Conservation (phyloP, 2,329 filamentous ascomycete species). For the Pseudocercospora musae region DNA sequence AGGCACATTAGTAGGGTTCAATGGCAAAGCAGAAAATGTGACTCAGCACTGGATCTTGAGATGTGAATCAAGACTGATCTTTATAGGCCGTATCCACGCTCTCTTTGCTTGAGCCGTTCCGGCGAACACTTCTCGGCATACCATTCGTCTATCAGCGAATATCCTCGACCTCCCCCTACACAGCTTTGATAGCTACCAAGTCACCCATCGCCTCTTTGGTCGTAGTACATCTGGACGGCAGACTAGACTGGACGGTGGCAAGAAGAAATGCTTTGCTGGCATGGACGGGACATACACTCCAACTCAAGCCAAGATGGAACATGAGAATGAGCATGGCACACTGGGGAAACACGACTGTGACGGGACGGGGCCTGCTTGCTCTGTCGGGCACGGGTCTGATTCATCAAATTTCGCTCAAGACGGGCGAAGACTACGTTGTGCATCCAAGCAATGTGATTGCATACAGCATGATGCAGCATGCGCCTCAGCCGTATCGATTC, state of each 20-base stretch:
- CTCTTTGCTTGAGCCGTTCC: conserved; percentile 78
- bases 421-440: conserved; percentile 84
- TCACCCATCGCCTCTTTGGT: conserved; percentile 82
- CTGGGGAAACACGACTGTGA: conserved; percentile 88
- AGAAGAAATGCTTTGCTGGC: conserved; percentile 87
- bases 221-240: conserved; percentile 85
- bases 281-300: conserved; percentile 89
- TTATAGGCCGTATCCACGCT: conserved; percentile 79
- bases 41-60: not conserved
- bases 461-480: conserved; percentile 71
- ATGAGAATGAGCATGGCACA: conserved; percentile 71
- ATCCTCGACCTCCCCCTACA: conserved; percentile 81
- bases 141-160: conserved; percentile 93
- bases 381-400: conserved; percentile 84
- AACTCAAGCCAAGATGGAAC: conserved; percentile 71
- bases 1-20: conserved; percentile 85
- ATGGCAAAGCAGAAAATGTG: conserved; percentile 87
- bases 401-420: conserved; percentile 76
- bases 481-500: conserved; percentile 82
- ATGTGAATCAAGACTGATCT: conserved; percentile 3
- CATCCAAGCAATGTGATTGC: conserved; percentile 89
- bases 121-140: conserved; percentile 74
- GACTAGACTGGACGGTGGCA: conserved; percentile 89
- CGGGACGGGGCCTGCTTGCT: conserved; percentile 81
- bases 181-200: conserved; percentile 82